These are phyloP conservation scores for Citrus sp. DNA, from an alignment of 345 rosid genomes.

Conservation along the genomic window DNA sequence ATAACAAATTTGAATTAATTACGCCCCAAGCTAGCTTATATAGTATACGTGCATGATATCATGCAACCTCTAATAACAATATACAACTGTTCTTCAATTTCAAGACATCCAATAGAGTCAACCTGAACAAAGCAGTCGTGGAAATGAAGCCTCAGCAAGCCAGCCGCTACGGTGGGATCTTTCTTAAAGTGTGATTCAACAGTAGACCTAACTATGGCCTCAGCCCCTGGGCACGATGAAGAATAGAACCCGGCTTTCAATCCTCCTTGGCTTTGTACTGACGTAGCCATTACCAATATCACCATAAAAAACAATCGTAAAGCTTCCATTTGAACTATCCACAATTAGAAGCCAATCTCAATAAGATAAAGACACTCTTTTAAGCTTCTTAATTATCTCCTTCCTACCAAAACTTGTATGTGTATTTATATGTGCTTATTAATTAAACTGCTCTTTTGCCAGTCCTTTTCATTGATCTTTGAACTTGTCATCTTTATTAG, in stretches of 20 bases:
- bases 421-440: not conserved
- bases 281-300: constrained; percentile 14
- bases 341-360: not conserved
- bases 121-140: constrained; percentile 82
- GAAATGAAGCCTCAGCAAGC: constrained; percentile 70
- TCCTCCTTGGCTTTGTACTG: constrained; percentile 28
- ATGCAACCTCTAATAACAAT: not conserved
- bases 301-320: constrained; percentile 9
- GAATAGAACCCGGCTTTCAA: constrained; percentile 58
- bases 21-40: no score
- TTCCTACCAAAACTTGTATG: not conserved
- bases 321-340: constrained; percentile 11
- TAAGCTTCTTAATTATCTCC: not conserved
- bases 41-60: not conserved
- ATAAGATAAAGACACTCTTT: no score
- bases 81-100: no score
- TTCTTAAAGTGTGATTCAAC: constrained; percentile 55
- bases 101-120: not conserved
- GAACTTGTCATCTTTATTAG: not conserved
- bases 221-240: constrained; percentile 55
- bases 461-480: constrained; percentile 12
- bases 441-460: constrained; percentile 4
- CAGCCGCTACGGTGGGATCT: constrained; percentile 61
- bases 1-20: not conserved
- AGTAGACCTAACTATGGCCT: constrained; percentile 48